Base-by-base conservation (phyloP, 2,329 filamentous ascomycete genomes). In the Salinomyces thailandicus region DNA sequence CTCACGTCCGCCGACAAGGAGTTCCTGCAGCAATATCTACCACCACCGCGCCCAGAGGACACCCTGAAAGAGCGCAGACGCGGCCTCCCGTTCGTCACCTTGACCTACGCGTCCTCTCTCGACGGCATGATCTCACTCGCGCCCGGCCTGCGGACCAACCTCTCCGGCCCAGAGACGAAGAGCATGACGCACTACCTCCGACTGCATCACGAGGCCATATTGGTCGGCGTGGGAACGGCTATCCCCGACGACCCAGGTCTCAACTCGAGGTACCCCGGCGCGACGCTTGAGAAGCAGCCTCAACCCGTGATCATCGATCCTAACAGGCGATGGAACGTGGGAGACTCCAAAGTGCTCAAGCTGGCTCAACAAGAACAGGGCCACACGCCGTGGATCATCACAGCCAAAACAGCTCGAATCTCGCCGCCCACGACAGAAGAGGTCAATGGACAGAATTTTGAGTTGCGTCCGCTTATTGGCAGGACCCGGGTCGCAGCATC, bases 131-230 rank as follows among this genome's bases (percentile, higher is more conserved):
- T 93, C 34, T 75, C 86, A 2, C 70, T 89, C 18, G 71, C 79
- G 0, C 85, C 85, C 0, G 86, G 86, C 11, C 69, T 77, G n/a
- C 82, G 81, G 47, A 96, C 89, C 2, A 68, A 73, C 0, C 73
- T 96, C 11, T 96, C 89, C 1, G 87, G 87, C 3, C 74, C 81
- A 0, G 70, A 79, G 45, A 85, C 85, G 24, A 94, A 94, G 61
- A 74, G 83, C 36, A 93, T 96, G 85, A 95, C 89, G 0, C 89
- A 96, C 61, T 85, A 82, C 57, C 73, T 96, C 18, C 83, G 89
- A 51, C 79, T 79, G 9, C 73, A 72, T 12, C 86, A 96, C 62
- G 77, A 83, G 44, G 85, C 84, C 26, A 93, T 95, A 48, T 69
- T 93, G 16, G 69, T 96, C 19, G 89, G 89, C 15, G 84, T 81